Base-by-base conservation (phyloP, 2,329 filamentous ascomycete species). In the Claviceps spartinae region DNA sequence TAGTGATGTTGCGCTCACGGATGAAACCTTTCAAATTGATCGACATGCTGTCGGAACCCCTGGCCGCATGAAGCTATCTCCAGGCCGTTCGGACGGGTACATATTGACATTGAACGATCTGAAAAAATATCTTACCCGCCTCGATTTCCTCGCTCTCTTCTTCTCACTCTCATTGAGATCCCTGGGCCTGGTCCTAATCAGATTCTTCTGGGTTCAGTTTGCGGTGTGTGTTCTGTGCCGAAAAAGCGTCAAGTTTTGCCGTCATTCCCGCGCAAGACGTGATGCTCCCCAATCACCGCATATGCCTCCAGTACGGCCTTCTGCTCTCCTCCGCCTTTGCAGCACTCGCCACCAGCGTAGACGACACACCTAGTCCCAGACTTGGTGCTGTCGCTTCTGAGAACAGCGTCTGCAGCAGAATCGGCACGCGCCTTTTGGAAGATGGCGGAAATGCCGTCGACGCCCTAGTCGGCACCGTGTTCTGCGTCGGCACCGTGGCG, bases 391-490 rank as follows among this genome's bases (percentile, higher is more conserved):
- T 83, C 44, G 79, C 82, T 1, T 81, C 76, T 8, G 79, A 85
- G 60, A 77, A 70, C 56, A 64, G 69, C 0, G 68, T 81, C 47
- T 85, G 82, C 60, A 82, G 78, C 57, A 65, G 71, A 2, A 74
- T 83, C 56, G 82, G 82, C 6, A 74, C 74, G 3, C 66, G 76
- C 9, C 70, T 82, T 30, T 60, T 85, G 51, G 67, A 76, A 50
- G 61, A 71, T 44, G 81, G 82, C 14, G 82, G 82, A 14, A 86
- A 82, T 65, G 82, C 82, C 7, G 81, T 79, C 7, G 82, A 86
- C 67, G 79, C 81, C 5, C 66, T 83, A 54, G 77, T 85, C 26
- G 80, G 76, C 11, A 83, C 82, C 0, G 74, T 78, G 22, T 72
- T 85, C 49, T 86, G 82, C 53, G 72, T 85, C 6, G 82, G 82